Conservation (phyloP, 495 filamentous ascomycete genomes). For the Elasticomyces elasticus region DNA sequence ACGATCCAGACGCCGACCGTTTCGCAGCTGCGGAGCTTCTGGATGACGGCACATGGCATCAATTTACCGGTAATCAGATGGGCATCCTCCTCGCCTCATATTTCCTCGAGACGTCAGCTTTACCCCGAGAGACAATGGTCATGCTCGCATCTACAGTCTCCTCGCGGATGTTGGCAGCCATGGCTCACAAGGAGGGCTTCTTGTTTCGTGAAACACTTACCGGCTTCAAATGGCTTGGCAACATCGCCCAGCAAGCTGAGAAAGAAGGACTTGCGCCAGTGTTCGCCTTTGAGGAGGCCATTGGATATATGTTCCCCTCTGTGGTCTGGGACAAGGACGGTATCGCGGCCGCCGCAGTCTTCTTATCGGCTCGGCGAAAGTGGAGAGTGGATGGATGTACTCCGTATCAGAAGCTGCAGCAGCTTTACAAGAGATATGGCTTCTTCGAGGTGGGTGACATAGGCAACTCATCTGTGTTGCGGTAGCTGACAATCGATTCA, state of each 20-base stretch:
- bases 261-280: conserved; percentile 38
- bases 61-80: conserved; percentile 61
- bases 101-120: conserved; percentile 38
- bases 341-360: conserved; percentile 55
- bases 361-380: conserved; percentile 46
- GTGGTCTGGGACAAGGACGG: conserved; percentile 64
- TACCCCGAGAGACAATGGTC: conserved; percentile 33
- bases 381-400: conserved; percentile 48
- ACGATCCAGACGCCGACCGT: conserved; percentile 65
- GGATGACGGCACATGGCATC: conserved; percentile 43
- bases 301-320: conserved; percentile 63
- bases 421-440: conserved; percentile 52
- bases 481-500: neutral
- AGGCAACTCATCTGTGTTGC: neutral
- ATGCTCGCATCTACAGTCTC: conserved; percentile 59
- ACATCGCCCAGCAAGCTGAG: conserved; percentile 27
- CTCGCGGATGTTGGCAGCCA: conserved; percentile 52
- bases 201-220: conserved; percentile 57
- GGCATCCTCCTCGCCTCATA: conserved; percentile 54
- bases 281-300: conserved; percentile 64
- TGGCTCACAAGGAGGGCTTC: conserved; percentile 48
- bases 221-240: conserved; percentile 65
- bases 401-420: conserved; percentile 48
- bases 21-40: conserved; percentile 58
- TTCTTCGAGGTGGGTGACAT: conserved; percentile 41